Conservation (phyloP, 257 asterid species). For the Przewalskia tangutica region DNA sequence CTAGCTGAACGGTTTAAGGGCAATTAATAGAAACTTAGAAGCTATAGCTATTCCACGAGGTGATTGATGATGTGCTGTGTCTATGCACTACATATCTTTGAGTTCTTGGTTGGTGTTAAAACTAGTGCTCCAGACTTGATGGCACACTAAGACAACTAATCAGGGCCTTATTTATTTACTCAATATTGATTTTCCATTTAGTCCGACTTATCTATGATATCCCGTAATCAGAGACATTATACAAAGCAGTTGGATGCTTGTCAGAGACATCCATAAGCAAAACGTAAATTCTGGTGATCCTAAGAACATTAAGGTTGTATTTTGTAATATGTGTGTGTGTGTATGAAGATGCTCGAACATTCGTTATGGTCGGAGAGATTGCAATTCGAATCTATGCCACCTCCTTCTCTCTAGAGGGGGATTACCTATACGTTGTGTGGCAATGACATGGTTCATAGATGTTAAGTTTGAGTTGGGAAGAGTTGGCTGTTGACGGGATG, state of each 20-base stretch:
- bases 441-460: not conserved
- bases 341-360: not conserved
- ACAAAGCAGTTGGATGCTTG: not conserved
- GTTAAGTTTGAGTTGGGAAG: not conserved
- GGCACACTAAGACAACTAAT: not conserved
- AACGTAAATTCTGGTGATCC: not conserved
- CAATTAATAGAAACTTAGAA: not conserved
- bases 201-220: not conserved
- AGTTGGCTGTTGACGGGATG: not conserved
- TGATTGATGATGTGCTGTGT: not conserved
- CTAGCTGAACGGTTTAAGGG: not conserved
- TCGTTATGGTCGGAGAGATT: not conserved
- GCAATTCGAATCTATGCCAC: not conserved
- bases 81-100: not conserved
- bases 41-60: not conserved
- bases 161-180: not conserved
- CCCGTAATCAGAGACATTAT: not conserved
- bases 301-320: not conserved
- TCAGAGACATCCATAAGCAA: not conserved
- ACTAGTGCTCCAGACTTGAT: not conserved
- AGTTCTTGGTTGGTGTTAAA: not conserved
- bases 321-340: not conserved
- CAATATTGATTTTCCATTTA: not conserved
- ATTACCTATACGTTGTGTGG: not conserved
- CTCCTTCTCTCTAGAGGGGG: not conserved